Evolutionary conservation across 2,329 filamentous ascomycete genomes (phyloP), one percentile per base, ranked within the genome.

Genomic region (Tolypocladium cylindrosporum): DNA sequence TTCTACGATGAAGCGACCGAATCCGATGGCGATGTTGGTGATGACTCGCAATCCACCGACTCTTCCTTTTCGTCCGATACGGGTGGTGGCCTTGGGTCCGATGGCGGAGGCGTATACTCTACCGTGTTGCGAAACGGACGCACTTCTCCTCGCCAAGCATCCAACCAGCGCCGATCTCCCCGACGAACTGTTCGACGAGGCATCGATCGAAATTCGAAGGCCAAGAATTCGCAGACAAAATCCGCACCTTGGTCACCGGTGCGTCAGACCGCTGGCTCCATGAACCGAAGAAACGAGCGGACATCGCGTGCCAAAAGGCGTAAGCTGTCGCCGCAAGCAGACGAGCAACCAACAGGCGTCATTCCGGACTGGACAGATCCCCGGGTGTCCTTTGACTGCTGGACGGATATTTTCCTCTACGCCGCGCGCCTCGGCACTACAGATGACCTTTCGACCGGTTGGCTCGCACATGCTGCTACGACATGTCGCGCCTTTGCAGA

Each of bases 361-460:
- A 79, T 83, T 54, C 81, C 81, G 16, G 72, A 79, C 43, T 89
- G 82, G 83, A 75, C 78, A 58, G 78, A 76, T 27, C 77, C 71
- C 2, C 67, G 69, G 39, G 68, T 91, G 27, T 85, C 87, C 1
- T 89, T 91, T 64, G 79, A 85, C 52, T 79, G 90, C 19, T 84
- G 91, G 62, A 74, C 84, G 31, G 79, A 85, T 57, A 84, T 94
- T 43, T 90, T 95, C 66, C 73, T 81, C 53, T 85, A 83, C 68
- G 86, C 89, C 13, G 83, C 87, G 19, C 78, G 79, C 55, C 72
- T 77, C 39, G 64, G 67, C 10, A 65, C 69, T 1, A 67, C 73
- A 6, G 73, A 73, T n/a, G 66, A 75, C 72, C 64, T 74, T 67
- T 74, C 76, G 65, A 77, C 76, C 14, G 76, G 78, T 64, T 91